A percentile compares a stretch with the other conserved stretches of the same genome.
phyloP scores from a whole-genome alignment of 148 eudicot genomes.

The Heliamphora exappendiculata region DNA sequence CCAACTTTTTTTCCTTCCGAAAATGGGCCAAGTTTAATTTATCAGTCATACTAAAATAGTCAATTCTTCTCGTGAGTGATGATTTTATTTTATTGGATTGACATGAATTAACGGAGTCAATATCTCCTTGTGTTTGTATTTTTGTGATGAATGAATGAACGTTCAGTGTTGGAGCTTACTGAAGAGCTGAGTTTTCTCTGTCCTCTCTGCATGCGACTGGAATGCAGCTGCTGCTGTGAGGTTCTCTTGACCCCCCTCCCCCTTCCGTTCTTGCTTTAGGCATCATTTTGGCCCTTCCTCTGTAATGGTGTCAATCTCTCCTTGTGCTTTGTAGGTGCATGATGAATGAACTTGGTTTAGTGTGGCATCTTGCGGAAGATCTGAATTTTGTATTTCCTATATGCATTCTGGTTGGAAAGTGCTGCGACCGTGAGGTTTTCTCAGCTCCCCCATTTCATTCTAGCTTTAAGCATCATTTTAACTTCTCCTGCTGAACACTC shows the following conservation, averaged over 20 bases:
- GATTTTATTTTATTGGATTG: background rate
- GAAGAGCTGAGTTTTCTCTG: background rate
- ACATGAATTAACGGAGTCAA: background rate
- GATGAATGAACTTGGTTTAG: background rate
- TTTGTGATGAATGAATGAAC: background rate
- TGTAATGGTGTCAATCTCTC: background rate
- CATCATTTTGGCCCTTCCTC: background rate
- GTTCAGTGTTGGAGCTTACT: background rate
- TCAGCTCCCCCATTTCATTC: background rate
- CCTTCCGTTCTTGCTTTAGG: background rate
- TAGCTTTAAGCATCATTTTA: background rate
- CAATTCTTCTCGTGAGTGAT: background rate
- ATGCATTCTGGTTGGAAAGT: background rate
- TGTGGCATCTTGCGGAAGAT: background rate
- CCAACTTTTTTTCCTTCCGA: too few relatives aligned
- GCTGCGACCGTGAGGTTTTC: background rate
- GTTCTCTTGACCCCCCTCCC: background rate
- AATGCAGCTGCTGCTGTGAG: background rate
- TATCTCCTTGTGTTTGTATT: background rate
- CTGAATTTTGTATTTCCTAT: background rate
- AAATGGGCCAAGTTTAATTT: too few relatives aligned
- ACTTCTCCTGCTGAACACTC: background rate
- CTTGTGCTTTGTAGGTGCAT: background rate
- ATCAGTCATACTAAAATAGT: too few relatives aligned
- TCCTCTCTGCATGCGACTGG: background rate